Evolutionary conservation across 306 rosid species (phyloP).

Genomic region (Lithocarpus polystachyus): DNA sequence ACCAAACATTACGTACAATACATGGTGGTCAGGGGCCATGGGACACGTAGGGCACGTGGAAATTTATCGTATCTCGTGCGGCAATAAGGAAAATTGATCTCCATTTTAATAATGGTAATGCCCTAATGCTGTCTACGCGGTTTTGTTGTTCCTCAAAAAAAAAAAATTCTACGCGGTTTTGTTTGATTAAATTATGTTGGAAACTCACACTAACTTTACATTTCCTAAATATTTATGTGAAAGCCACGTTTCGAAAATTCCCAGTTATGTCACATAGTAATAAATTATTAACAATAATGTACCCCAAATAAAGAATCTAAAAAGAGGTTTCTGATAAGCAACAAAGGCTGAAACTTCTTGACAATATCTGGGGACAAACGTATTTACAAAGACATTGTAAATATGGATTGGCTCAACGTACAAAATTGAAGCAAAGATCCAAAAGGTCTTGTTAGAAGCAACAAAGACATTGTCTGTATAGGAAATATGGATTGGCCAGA

Average conservation of each 20-base stretch:
- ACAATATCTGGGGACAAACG: not conserved
- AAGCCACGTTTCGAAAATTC: not conserved
- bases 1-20: too few relatives aligned
- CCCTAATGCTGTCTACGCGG: slow-evolving; percentile 12
- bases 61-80: not conserved
- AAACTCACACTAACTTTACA: not conserved
- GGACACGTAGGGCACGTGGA: not conserved
- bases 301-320: not conserved
- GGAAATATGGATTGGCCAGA: not conserved
- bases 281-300: not conserved
- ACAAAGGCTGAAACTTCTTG: not conserved
- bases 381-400: too few relatives aligned
- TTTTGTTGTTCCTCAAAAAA: too few relatives aligned
- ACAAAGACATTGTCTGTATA: not conserved
- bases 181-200: not conserved
- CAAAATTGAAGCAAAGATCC: not conserved
- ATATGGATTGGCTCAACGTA: not conserved
- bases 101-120: not conserved
- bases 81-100: slow-evolving; percentile 1
- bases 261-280: too few relatives aligned
- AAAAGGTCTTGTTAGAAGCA: not conserved
- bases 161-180: slow-evolving; percentile 29
- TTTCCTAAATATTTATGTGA: not conserved
- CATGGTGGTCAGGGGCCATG: too few relatives aligned
- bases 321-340: not conserved